Evolutionary conservation across 345 rosid species (phyloP).

Genomic region (Pistacia vera): DNA sequence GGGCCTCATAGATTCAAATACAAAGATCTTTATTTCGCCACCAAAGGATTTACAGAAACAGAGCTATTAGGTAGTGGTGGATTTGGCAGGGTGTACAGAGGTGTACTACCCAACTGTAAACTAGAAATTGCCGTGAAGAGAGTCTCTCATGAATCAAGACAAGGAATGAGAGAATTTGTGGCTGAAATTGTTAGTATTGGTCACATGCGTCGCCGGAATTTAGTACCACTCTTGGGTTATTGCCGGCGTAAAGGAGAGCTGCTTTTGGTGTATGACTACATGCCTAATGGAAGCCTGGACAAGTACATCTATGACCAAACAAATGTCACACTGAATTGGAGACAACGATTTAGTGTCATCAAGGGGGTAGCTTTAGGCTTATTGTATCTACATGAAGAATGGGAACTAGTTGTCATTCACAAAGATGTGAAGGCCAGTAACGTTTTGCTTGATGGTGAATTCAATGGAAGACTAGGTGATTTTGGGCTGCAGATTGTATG

Average conservation of each 20-base stretch:
- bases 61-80: conserved; percentile 32
- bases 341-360: too few relatives aligned
- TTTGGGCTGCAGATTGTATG: conserved; percentile 64
- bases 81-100: conserved; percentile 44
- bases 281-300: conserved; percentile 29
- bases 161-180: conserved; percentile 63
- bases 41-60: too few relatives aligned
- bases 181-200: conserved; percentile 60
- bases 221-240: conserved; percentile 54
- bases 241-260: conserved; percentile 61
- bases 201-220: conserved; percentile 54
- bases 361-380: too few relatives aligned
- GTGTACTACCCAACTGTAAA: too few relatives aligned
- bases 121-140: too few relatives aligned
- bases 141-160: conserved; percentile 20
- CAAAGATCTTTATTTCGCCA: too few relatives aligned
- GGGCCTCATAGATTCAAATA: too few relatives aligned
- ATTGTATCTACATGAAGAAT: conserved; percentile 57
- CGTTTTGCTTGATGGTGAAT: conserved; percentile 52
- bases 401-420: conserved; percentile 66
- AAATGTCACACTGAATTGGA: too few relatives aligned
- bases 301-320: too few relatives aligned
- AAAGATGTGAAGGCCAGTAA: conserved; percentile 65
- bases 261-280: conserved; percentile 62
- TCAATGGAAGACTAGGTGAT: conserved; percentile 59